phyloP scores from a whole-genome alignment of 2,329 filamentous ascomycete species.

The Fusarium sp. region DNA sequence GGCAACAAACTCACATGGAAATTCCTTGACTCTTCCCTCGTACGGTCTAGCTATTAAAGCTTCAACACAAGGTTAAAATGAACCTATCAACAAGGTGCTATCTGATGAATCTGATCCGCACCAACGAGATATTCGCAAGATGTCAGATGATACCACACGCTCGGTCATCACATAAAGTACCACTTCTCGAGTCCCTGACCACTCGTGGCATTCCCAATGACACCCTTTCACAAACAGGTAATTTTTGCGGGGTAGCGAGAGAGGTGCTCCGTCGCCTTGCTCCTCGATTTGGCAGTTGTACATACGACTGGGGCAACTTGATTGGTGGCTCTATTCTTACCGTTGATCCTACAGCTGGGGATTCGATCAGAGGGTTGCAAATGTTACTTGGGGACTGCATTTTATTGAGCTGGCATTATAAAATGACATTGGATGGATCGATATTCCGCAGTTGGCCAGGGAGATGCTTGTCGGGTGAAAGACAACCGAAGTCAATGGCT shows the following conservation, averaged over 20 bases:
- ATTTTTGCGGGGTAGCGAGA: constrained; percentile 3
- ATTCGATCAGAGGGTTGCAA: background rate
- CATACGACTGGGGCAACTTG: background rate
- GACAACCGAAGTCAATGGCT: background rate
- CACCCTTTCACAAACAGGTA: background rate
- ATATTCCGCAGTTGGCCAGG: background rate
- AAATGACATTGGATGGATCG: background rate
- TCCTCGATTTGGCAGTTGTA: constrained; percentile 5
- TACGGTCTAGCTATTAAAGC: background rate
- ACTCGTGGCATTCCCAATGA: background rate
- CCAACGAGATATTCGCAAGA: background rate
- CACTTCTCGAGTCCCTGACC: background rate
- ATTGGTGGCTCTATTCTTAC: constrained; percentile 14
- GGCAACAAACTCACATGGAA: background rate
- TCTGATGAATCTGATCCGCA: background rate
- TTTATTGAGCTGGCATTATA: background rate
- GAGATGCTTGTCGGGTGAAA: constrained; percentile 1
- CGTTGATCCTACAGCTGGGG: background rate
- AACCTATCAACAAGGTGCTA: background rate
- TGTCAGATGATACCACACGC: background rate
- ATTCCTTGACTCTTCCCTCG: background rate
- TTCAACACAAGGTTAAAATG: background rate
- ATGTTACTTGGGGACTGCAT: background rate
- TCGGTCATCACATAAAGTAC: background rate
- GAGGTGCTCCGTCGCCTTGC: background rate